Percentiles rank a stretch among this genome's conserved stretches.
Evolutionary conservation across 495 filamentous ascomycete species (phyloP).

Genomic region (Aeminium ludgeri): DNA sequence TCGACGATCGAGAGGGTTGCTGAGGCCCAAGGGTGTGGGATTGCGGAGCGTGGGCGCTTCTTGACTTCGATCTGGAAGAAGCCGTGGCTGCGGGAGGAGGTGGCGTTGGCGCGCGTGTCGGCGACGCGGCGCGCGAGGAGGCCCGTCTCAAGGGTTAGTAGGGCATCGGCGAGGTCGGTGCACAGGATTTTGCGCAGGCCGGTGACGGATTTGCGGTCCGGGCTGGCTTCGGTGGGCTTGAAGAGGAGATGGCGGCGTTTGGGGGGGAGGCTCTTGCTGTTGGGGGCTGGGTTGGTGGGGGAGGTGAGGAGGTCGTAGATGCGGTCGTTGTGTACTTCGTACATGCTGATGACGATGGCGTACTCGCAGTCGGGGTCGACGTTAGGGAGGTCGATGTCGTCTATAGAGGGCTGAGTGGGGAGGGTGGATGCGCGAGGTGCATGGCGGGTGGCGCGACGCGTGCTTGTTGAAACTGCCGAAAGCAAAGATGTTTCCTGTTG

Average conservation of each 20-base stretch:
- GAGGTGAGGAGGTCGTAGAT: slow-evolving; percentile 82
- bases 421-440: slow-evolving; percentile 38
- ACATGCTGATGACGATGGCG: slow-evolving; percentile 85
- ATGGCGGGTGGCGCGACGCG: slow-evolving; percentile 15
- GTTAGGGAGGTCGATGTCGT: slow-evolving; percentile 43
- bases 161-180: slow-evolving; percentile 64
- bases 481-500: slow-evolving; percentile 35
- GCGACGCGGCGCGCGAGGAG: slow-evolving; percentile 75
- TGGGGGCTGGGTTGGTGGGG: slow-evolving; percentile 26
- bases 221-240: slow-evolving; percentile 69
- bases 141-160: slow-evolving; percentile 82
- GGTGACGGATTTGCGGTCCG: slow-evolving; percentile 78
- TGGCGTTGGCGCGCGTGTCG: slow-evolving; percentile 76
- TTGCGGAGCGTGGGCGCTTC: slow-evolving; percentile 44
- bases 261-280: slow-evolving; percentile 33
- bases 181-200: slow-evolving; percentile 84
- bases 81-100: slow-evolving; percentile 79
- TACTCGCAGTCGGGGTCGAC: slow-evolving; percentile 65
- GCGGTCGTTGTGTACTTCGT: slow-evolving; percentile 96
- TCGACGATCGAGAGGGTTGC: slow-evolving; percentile 82
- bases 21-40: slow-evolving; percentile 47
- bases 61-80: slow-evolving; percentile 95
- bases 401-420: slow-evolving; percentile 59
- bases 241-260: slow-evolving; percentile 61
- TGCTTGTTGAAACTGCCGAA: too few relatives aligned